phyloP scores from a whole-genome alignment of 495 filamentous ascomycete species.

The Neurospora sp. region DNA sequence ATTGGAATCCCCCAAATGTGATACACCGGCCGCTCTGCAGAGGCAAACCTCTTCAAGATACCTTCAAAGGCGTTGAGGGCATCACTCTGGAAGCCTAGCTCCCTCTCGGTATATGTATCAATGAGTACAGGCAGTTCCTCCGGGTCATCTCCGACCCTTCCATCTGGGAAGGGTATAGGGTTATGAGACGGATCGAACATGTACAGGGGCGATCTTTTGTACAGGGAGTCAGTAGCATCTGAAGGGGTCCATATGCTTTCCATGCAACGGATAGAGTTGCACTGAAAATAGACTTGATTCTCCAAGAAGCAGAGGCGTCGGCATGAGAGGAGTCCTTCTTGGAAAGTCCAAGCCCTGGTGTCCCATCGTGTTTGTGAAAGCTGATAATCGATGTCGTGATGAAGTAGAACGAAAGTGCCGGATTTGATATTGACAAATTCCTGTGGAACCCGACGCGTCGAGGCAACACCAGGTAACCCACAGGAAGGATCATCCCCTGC shows the following conservation, averaged over 20 bases:
- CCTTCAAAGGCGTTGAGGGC: neutral
- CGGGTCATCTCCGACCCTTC: neutral
- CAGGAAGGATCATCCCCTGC: conserved; percentile 11
- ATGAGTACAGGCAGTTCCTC: neutral
- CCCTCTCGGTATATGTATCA: neutral
- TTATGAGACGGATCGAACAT: neutral
- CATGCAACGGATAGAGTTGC: conserved; percentile 2
- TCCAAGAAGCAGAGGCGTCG: neutral
- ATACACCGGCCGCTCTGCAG: neutral
- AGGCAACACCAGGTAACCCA: conserved; percentile 23
- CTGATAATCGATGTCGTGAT: neutral
- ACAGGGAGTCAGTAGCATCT: neutral
- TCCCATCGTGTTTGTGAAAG: neutral
- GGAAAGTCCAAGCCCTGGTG: neutral
- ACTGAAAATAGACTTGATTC: neutral
- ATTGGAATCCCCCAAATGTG: conserved; percentile 1
- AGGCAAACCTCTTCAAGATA: neutral
- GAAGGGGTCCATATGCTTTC: conserved; percentile 4
- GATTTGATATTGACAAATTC: neutral
- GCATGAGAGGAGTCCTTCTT: neutral
- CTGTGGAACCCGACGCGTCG: neutral
- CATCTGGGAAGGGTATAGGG: neutral
- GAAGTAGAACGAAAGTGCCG: neutral
- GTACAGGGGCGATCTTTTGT: neutral
- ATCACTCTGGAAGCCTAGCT: neutral